Evolutionary conservation across 345 rosid genomes (phyloP), one percentile per base, ranked within the genome.

Genomic region (Erysimum cheiranthoides): DNA sequence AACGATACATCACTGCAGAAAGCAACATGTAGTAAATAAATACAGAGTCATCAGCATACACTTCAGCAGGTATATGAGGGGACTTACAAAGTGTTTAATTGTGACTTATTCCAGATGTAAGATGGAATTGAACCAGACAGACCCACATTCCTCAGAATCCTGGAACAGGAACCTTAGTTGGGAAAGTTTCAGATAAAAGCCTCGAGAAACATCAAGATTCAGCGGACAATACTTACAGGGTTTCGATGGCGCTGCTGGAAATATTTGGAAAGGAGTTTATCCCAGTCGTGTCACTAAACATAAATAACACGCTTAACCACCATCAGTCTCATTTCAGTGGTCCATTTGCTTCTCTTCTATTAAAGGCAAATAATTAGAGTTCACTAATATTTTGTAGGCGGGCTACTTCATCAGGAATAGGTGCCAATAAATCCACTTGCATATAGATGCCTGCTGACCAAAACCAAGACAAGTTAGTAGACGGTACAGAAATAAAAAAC

Each of bases 381-480:
- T 78, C 38, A 4, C 3, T 10, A n/a, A 84, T 66, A 32, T 83
- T 78, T 59, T 71, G 30, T 75, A 86, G 74, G 57, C 45, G 60
- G 42, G 80, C 65, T 5, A 85, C 68, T 36, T 81, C 79, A 31
- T 82, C 51, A 5, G 88, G 90, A 66, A 86, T 81, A 50, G 88
- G 84, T 40, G n/a, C 83, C 86, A 73, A 35, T 50, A 16, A 84
- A 78, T 64, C 90, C 90, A 74, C 83, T 84, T 56, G 73, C 90
- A 40, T 63, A 80, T 65, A 86, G 27, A 75, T 86, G 74, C 78
- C 73, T 75, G 68, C 6, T 38, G 2, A 68, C 18, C 35, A 73
- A 18, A 73, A 17, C 5, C 10, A 31, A 59, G 17, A 38, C 1
- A 66, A 11, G n/a, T 67, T 74, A 43, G 47, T 52, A 34, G 54